Evolutionary conservation across 345 rosid genomes (phyloP), one percentile per base, ranked within the genome.

Genomic region (Gossypium turneri): DNA sequence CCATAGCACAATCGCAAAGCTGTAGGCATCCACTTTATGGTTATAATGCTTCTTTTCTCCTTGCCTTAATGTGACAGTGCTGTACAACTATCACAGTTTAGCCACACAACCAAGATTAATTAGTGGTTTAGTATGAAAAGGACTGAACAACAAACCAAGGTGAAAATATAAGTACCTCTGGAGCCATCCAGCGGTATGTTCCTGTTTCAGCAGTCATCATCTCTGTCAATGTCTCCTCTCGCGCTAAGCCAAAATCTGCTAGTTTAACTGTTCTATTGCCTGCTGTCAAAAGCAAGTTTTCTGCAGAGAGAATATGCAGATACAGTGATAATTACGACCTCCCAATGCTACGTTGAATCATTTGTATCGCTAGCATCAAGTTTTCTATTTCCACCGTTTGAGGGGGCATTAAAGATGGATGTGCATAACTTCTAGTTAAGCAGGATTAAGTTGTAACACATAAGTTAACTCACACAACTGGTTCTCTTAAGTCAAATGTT

Each of bases 181-280:
- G 7, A 34, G 41, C 7, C 41, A 34, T 34, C 41, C 41, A 34
- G 41, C 41, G 41, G 41, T 34, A 92, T 58, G 98, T 94, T 75
- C 98, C 98, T 1, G 98, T 94, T 83, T 94, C 98, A 75, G 98
- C 98, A 0, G 98, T 92, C 98, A 92, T 94, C 98, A 94, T 94
- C 85, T 94, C 98, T 17, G 97, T 94, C 44, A 94, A 75, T 53
- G 98, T 90, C 82, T 94, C 98, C 88, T 94, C 98, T 81, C 98
- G 88, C 16, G 98, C 98, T 76, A 94, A 85, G 67, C 98, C 98
- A 79, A 92, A 94, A 81, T 92, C 98, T 12, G 95, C 97, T 56
- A 94, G 94, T 84, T 94, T 92, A 48, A 92, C 87, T 65, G 98
- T 94, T 85, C 79, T 87, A 67, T 87, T 90, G 84, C 92, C 98